phyloP scores from a whole-genome alignment of 2,329 filamentous ascomycete species.

The Hypoxylon sp. region DNA sequence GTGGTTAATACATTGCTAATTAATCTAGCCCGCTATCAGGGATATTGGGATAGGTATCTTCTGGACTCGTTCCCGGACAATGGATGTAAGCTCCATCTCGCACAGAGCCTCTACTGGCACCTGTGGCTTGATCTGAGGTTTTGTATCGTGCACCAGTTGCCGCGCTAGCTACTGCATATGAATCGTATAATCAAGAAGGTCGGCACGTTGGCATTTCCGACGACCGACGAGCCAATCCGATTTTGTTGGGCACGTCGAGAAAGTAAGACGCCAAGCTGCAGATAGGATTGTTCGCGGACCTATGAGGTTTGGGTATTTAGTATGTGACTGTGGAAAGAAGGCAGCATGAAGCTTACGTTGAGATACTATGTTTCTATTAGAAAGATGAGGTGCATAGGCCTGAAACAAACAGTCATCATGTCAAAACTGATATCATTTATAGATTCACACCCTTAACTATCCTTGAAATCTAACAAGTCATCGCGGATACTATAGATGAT shows the following conservation, averaged over 20 bases:
- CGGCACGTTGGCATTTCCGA: conserved; percentile 7
- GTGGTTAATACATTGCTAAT: neutral
- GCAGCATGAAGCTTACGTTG: too few species aligned
- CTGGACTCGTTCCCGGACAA: neutral
- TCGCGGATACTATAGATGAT: neutral
- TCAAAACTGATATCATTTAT: neutral
- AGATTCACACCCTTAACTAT: neutral
- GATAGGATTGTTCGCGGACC: neutral
- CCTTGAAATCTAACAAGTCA: neutral
- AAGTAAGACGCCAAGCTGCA: conserved; percentile 14
- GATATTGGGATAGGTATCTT: neutral
- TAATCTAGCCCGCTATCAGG: neutral
- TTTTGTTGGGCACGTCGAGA: neutral
- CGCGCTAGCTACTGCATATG: neutral
- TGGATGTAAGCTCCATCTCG: neutral
- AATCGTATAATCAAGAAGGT: neutral
- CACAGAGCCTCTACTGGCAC: neutral
- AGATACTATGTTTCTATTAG: neutral
- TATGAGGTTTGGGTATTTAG: conserved; percentile 10
- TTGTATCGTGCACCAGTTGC: conserved; percentile 2
- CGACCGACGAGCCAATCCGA: conserved; percentile 9
- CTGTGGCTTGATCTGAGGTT: conserved; percentile 2
- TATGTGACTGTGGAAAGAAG: conserved; percentile 1
- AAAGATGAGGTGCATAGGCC: conserved; percentile 4
- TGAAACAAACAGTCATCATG: conserved; percentile 1